Evolutionary conservation across 768 basidiomycete genomes (phyloP), one percentile per base, ranked within the genome.

Genomic region (Plicaturopsis crispa): DNA sequence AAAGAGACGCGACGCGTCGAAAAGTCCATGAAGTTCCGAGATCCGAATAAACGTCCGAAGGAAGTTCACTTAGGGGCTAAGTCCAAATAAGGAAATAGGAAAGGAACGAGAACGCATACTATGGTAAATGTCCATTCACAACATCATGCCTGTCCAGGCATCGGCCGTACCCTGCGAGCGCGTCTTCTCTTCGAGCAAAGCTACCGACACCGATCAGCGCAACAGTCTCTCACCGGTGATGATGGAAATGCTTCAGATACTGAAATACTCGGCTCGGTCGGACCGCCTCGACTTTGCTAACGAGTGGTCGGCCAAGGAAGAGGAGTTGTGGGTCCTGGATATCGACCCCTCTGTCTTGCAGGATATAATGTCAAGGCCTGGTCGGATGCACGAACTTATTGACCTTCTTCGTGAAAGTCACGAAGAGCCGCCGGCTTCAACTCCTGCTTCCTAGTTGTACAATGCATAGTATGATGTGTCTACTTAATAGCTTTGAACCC

Each of bases 201-300:
- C 47, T 24, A 49, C 46, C 5, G 41, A 45, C 20, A 45, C 45
- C 14, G 30, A 21, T 6, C 26, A 35, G 6, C 33, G 46, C 5
- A 49, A 47, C 26, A 36, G 41, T 4, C 38, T 52, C 19, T 31
- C 21, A 13, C 46, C 51, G 3, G n/a, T 23, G 5, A 24, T 49
- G 5, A 52, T 52, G 48, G 50, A 52, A 33, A 42, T 41, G 3
- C 35, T 52, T 2, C 48, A 52, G 24, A 46, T 52, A 34, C 23
- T 46, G 2, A 49, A 52, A 28, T 52, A 39, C 21, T 8, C 14
- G 8, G 8, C 14, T 14, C 26, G 26, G 14, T 8, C 8, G 10
- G 26, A 28, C 14, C 26, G 26, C 8, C 26, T 28, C 14, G 14
- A 14, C 26, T 28, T 28, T 14, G 14, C 26, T 28, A 14, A 28